phyloP scores from a whole-genome alignment of 2,329 filamentous ascomycete species.

The Didymella pinodella region DNA sequence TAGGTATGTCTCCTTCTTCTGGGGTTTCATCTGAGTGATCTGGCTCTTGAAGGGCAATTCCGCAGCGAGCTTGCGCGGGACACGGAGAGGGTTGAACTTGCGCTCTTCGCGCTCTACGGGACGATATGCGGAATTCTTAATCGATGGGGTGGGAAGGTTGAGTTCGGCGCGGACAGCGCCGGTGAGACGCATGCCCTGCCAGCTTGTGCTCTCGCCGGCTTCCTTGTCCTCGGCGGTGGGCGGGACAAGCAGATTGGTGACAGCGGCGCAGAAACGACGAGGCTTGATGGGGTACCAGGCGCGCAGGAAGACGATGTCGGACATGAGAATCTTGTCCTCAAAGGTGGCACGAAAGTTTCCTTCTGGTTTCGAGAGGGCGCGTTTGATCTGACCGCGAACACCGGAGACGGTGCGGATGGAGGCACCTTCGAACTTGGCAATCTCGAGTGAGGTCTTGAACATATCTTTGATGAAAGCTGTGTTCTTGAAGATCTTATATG shows the following conservation, averaged over 20 bases:
- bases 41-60: conserved; percentile 93
- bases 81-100: conserved; percentile 68
- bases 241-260: conserved; percentile 83
- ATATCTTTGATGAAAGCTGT: conserved; percentile 99
- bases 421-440: conserved; percentile 97
- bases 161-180: conserved; percentile 85
- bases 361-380: conserved; percentile 89
- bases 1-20: conserved; percentile 84
- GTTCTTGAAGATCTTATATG: conserved; percentile 99
- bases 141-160: conserved; percentile 76
- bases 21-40: conserved; percentile 80
- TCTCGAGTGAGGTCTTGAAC: conserved; percentile 92
- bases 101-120: conserved; percentile 61
- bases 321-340: conserved; percentile 97
- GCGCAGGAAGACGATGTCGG: conserved; percentile 93
- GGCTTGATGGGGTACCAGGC: conserved; percentile 98
- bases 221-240: conserved; percentile 42
- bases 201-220: conserved; percentile 57
- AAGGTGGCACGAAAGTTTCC: conserved; percentile 97
- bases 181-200: conserved; percentile 93
- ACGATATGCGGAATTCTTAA: conserved; percentile 86
- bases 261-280: conserved; percentile 95
- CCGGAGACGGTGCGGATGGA: conserved; percentile 96
- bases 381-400: conserved; percentile 95
- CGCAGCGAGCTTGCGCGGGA: conserved; percentile 81